phyloP scores from a whole-genome alignment of 305 asterid species.

The Withania somnifera region DNA sequence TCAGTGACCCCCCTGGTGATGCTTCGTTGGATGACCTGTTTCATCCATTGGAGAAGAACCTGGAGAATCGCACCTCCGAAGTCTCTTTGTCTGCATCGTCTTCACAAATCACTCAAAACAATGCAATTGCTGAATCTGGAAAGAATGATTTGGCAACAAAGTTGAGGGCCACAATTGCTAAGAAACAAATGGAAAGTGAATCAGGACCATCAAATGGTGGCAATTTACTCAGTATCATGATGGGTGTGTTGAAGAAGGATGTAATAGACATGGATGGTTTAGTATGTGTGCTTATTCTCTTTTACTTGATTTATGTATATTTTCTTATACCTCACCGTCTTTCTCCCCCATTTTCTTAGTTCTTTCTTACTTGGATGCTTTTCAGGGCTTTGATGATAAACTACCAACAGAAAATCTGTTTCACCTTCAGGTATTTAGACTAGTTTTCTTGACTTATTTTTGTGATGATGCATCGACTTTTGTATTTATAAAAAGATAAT shows the following conservation, averaged over 20 bases:
- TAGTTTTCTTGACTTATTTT: neutral
- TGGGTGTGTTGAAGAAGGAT: slow-evolving; percentile 91
- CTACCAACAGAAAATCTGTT: slow-evolving; percentile 77
- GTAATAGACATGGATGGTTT: slow-evolving; percentile 74
- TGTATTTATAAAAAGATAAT: neutral
- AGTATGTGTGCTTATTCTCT: slow-evolving; percentile 30
- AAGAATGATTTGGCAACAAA: slow-evolving; percentile 83
- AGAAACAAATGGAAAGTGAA: slow-evolving; percentile 84
- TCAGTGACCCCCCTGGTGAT: slow-evolving; percentile 96
- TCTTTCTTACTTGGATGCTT: slow-evolving; percentile 18
- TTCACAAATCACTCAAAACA: slow-evolving; percentile 43
- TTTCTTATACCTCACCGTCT: slow-evolving; percentile 3
- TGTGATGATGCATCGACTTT: neutral
- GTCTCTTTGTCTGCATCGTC: slow-evolving; percentile 82
- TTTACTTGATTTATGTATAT: slow-evolving; percentile 13
- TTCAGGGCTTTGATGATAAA: slow-evolving; percentile 87
- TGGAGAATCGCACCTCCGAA: slow-evolving; percentile 47
- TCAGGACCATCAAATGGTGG: slow-evolving; percentile 65
- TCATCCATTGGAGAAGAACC: slow-evolving; percentile 57
- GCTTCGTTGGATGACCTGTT: slow-evolving; percentile 92
- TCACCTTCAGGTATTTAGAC: slow-evolving; percentile 80
- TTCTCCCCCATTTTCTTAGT: neutral
- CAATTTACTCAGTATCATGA: slow-evolving; percentile 83
- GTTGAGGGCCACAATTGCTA: slow-evolving; percentile 91
- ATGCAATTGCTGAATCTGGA: slow-evolving; percentile 44